A percentile compares a stretch with the other conserved stretches of the same genome.
phyloP scores from a whole-genome alignment of 2,329 filamentous ascomycete species.

The Fusarium verticillioides region DNA sequence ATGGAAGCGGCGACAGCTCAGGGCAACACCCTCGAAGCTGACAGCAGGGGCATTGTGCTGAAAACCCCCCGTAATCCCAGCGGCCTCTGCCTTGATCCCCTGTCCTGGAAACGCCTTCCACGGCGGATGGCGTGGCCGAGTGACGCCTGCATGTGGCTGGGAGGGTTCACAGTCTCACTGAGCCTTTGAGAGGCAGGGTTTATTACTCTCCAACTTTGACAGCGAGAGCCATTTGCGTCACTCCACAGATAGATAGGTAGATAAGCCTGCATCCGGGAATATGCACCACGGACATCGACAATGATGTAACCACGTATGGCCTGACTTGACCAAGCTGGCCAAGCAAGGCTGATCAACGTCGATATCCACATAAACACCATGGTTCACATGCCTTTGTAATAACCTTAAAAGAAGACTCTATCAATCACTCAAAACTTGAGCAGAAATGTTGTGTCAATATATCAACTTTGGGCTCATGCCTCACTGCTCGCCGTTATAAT shows the following conservation, averaged over 20 bases:
- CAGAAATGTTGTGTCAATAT: background rate
- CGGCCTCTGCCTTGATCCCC: conserved; percentile 24
- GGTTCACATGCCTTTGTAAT: conserved; percentile 12
- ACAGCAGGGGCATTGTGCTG: background rate
- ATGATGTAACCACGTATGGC: conserved; percentile 28
- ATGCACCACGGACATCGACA: conserved; percentile 7
- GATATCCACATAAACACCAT: conserved; percentile 13
- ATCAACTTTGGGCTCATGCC: conserved; percentile 8
- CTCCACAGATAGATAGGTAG: conserved; percentile 17
- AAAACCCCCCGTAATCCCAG: conserved; percentile 22
- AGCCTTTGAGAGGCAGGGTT: conserved; percentile 3
- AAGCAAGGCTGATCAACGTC: conserved; percentile 7
- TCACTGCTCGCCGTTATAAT: conserved; percentile 7
- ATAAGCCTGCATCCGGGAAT: conserved; percentile 23
- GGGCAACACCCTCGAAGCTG: conserved; percentile 25
- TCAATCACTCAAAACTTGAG: background rate
- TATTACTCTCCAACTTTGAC: conserved; percentile 9
- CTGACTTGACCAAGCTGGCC: conserved; percentile 9
- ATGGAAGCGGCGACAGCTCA: conserved; percentile 39
- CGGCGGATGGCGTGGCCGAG: conserved; percentile 34
- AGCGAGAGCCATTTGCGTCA: conserved; percentile 39
- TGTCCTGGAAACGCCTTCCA: conserved; percentile 23
- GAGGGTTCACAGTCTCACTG: background rate
- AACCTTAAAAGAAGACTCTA: background rate
- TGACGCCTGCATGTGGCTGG: conserved; percentile 35